Conservation (phyloP, 495 filamentous ascomycete genomes). For the Penicillium daleae region DNA sequence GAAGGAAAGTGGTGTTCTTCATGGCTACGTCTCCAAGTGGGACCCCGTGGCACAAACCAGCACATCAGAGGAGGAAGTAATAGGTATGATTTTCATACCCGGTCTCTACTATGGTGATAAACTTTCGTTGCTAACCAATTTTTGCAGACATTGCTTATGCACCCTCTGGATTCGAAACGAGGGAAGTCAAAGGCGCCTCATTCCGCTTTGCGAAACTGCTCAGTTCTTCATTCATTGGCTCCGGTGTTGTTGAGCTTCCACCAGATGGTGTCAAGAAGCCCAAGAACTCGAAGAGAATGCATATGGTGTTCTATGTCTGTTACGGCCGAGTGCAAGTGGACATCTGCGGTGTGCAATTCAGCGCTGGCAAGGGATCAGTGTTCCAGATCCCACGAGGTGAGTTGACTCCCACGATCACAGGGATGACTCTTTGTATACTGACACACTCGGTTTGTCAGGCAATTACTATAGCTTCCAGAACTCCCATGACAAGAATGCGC, state of each 20-base stretch:
- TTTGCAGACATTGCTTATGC: conserved; percentile 72
- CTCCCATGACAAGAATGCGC: conserved; percentile 63
- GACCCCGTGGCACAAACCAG: conserved; percentile 54
- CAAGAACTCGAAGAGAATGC: conserved; percentile 92
- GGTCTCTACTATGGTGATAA: neutral
- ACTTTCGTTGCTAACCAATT: neutral
- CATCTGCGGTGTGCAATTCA: conserved; percentile 71
- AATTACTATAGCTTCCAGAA: conserved; percentile 87
- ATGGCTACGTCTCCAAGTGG: conserved; percentile 61
- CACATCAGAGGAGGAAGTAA: conserved; percentile 59
- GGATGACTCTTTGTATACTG: neutral
- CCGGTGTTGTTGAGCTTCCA: conserved; percentile 85
- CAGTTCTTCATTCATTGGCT: conserved; percentile 80
- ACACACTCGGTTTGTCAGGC: conserved; percentile 54
- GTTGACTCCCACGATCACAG: conserved; percentile 30
- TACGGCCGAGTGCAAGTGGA: conserved; percentile 78
- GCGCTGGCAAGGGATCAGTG: conserved; percentile 82
- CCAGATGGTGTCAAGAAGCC: conserved; percentile 78
- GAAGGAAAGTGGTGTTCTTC: conserved; percentile 57
- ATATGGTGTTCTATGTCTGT: conserved; percentile 92
- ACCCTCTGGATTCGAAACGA: conserved; percentile 71
- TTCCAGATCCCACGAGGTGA: conserved; percentile 94
- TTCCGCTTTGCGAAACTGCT: conserved; percentile 89
- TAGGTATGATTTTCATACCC: conserved; percentile 44
- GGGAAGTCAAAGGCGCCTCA: conserved; percentile 70